Percentiles rank a stretch among this genome's conserved stretches.
Conservation (phyloP, 768 basidiomycete genomes). For the Boletellus ananiceps region DNA sequence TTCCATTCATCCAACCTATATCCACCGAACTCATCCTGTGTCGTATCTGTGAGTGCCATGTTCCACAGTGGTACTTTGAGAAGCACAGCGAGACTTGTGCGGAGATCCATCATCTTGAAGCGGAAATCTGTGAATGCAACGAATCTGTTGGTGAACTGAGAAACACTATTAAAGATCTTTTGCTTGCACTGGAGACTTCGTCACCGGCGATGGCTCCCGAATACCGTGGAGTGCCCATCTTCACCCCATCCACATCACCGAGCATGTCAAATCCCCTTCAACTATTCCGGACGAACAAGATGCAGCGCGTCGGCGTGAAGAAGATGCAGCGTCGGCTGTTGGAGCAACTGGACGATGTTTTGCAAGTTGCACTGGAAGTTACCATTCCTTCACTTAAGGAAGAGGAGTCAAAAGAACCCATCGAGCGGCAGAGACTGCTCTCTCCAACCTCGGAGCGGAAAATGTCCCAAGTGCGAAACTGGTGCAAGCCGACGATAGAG, state of each 20-base stretch:
- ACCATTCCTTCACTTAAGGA: slow-evolving; percentile 87
- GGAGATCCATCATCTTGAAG: slow-evolving; percentile 93
- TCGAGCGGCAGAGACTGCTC: slow-evolving; percentile 86
- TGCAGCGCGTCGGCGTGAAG: slow-evolving; percentile 77
- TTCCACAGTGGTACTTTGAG: slow-evolving; percentile 99
- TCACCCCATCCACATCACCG: slow-evolving; percentile 68
- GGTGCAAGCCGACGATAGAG: slow-evolving; percentile 82
- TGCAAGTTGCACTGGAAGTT: slow-evolving; percentile 75
- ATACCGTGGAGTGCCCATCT: slow-evolving; percentile 85
- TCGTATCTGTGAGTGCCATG: slow-evolving; percentile 94
- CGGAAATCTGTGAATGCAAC: slow-evolving; percentile 90
- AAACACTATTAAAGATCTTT: slow-evolving; percentile 79
- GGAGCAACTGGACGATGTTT: slow-evolving; percentile 82
- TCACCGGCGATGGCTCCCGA: slow-evolving; percentile 66
- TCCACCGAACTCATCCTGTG: slow-evolving; percentile 83
- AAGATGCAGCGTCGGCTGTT: slow-evolving; percentile 77
- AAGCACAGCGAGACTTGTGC: slow-evolving; percentile 99
- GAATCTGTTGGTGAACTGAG: slow-evolving; percentile 86
- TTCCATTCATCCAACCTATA: slow-evolving; percentile 75
- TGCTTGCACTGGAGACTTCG: slow-evolving; percentile 65
- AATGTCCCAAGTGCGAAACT: slow-evolving; percentile 76
- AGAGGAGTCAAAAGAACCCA: slow-evolving; percentile 85
- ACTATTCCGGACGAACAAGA: slow-evolving; percentile 68
- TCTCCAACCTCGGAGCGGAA: slow-evolving; percentile 88
- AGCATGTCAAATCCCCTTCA: slow-evolving; percentile 72